A percentile compares a stretch with the other conserved stretches of the same genome.
phyloP scores from a whole-genome alignment of 176 grass and related monocot genomes.

The Guadua angustifolia region DNA sequence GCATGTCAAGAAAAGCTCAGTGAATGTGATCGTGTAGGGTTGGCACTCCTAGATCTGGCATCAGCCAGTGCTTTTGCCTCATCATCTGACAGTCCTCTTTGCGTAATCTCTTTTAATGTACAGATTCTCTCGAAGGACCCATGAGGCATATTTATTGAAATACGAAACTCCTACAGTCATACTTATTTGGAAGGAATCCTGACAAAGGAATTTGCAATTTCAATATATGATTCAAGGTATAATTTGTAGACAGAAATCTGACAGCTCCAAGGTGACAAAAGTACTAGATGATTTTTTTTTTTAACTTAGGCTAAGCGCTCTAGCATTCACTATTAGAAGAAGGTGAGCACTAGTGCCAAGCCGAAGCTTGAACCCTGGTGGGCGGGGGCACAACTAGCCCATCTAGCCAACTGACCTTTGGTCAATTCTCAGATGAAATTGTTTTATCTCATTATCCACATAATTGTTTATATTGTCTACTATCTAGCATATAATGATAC shows the following conservation, averaged over 20 bases:
- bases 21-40: neutral
- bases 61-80: neutral
- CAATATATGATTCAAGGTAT: neutral
- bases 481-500: neutral
- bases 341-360: too few relatives aligned
- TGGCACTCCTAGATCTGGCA: neutral
- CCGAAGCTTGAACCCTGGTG: too few relatives aligned
- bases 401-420: too few relatives aligned
- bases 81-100: neutral
- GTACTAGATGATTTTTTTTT: neutral
- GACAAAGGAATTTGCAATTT: neutral
- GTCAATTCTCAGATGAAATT: too few relatives aligned
- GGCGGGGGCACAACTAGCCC: too few relatives aligned
- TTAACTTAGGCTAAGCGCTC: too few relatives aligned
- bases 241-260: neutral
- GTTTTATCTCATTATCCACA: neutral
- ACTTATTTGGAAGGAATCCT: neutral
- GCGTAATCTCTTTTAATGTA: neutral
- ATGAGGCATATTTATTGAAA: neutral
- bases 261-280: neutral
- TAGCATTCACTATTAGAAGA: too few relatives aligned
- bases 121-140: neutral
- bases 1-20: neutral
- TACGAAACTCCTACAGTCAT: neutral
- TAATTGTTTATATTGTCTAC: neutral